These are phyloP conservation scores for Fraxinus americana DNA, from an alignment of 257 asterid species.

Conservation along the genomic window DNA sequence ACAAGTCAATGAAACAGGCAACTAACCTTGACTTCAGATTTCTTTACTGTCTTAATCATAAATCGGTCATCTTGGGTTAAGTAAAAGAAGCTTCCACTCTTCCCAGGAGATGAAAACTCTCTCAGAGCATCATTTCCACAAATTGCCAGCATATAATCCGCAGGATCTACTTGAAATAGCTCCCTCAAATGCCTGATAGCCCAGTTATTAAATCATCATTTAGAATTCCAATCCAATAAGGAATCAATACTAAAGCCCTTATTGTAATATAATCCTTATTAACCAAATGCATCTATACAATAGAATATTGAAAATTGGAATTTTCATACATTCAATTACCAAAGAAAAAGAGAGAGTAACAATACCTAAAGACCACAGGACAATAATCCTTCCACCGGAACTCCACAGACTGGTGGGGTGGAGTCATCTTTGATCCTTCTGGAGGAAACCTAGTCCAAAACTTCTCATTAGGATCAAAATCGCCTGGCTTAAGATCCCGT, in stretches of 20 bases:
- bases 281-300: not conserved
- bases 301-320: too few species aligned
- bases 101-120: constrained; percentile 72
- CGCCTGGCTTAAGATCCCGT: constrained; percentile 50
- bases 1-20: constrained; percentile 23
- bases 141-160: constrained; percentile 70
- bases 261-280: not conserved
- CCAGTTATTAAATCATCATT: constrained; percentile 16
- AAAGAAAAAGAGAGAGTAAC: not conserved
- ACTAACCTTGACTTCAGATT: constrained; percentile 73
- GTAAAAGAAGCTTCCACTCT: constrained; percentile 73
- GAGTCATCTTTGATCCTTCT: constrained; percentile 63
- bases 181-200: constrained; percentile 55
- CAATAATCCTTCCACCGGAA: constrained; percentile 83
- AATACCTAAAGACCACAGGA: constrained; percentile 69
- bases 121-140: constrained; percentile 71
- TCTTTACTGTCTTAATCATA: constrained; percentile 70
- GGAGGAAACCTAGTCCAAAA: constrained; percentile 68
- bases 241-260: not conserved
- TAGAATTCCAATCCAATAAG: constrained; percentile 17
- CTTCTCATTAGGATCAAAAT: constrained; percentile 68
- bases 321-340: not conserved
- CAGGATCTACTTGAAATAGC: constrained; percentile 67
- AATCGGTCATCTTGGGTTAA: constrained; percentile 69
- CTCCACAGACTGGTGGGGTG: constrained; percentile 66